A percentile compares a stretch with the other conserved stretches of the same genome.
These are phyloP conservation scores for Berberis thunbergii DNA, from an alignment of 164 flowering plant species.

Conservation along the genomic window DNA sequence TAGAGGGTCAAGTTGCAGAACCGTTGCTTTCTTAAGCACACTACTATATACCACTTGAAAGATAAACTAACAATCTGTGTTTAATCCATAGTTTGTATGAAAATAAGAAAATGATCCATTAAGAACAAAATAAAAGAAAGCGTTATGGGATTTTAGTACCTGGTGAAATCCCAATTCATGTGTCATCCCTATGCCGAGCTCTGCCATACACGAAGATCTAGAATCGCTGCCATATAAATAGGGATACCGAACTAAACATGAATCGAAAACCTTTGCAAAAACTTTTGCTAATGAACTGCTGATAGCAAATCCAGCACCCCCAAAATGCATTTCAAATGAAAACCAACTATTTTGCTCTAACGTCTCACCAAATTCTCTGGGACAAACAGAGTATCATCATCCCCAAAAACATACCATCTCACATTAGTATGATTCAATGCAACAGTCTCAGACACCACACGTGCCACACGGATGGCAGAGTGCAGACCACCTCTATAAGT, in stretches of 20 bases:
- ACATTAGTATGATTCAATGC: constrained; percentile 24
- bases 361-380: constrained; percentile 53
- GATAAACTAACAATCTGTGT: too few species aligned
- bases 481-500: constrained; percentile 44
- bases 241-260: constrained; percentile 57
- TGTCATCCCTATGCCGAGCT: constrained; percentile 70
- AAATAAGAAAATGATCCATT: neutral
- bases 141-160: constrained; percentile 23
- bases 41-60: too few species aligned
- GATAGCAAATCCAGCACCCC: constrained; percentile 82
- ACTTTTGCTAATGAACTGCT: constrained; percentile 54
- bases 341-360: constrained; percentile 45
- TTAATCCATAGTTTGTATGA: neutral
- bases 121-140: neutral
- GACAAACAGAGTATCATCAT: constrained; percentile 76
- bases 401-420: constrained; percentile 76
- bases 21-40: too few species aligned
- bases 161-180: constrained; percentile 86
- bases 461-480: constrained; percentile 65
- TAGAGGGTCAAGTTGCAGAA: too few species aligned
- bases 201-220: constrained; percentile 63
- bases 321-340: constrained; percentile 73
- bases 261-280: constrained; percentile 59
- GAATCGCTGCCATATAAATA: constrained; percentile 78
- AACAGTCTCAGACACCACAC: constrained; percentile 50